Evolutionary conservation across 441 rosid species (phyloP), one percentile per base, ranked within the genome.

Genomic region (Syzygium malaccense): DNA sequence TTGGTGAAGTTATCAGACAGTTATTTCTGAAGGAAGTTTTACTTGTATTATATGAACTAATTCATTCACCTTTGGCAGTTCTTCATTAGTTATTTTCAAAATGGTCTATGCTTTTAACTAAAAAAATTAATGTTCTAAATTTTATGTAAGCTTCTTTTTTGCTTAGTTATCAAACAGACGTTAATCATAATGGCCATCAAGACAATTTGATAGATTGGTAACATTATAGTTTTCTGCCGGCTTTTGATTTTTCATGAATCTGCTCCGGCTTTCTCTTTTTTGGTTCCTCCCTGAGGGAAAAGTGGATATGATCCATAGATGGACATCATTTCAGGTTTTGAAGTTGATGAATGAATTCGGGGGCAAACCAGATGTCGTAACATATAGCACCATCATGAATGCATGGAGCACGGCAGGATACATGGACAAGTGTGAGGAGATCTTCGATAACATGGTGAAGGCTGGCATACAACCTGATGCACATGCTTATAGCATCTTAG

Each of bases 321-420:
- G 53, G 84, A 14, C 75, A 78, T 78, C 53, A 78, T 41, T 78
- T 6, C 93, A 96, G 98, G 95, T 94, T 68, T 91, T 97, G 88
- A 91, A 94, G 75, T 84, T 95, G 90, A 95, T 96, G 99, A 97
- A 94, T 93, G 96, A 95, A 75, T 93, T 90, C 12, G 97, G 95
- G 53, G 94, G 95, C 62, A 96, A 94, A 89, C 98, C 98, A 32
- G 99, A 97, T 86, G 98, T 97, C 56, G 88, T 97, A 83, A 98
- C 98, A 85, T 98, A 95, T 89, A 98, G 99, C 94, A 97, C 98
- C 3, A 93, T 98, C 92, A 97, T 98, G 98, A 94, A 98, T 88
- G 98, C 95, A 4, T 96, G 99, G 98, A 96, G 98, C 92, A 95
- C 99, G 8, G 91, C 95, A 12, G 99, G 99, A 88, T 92, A 93